These are phyloP conservation scores for Dactylis glomerata DNA, from an alignment of 176 grass and related monocot species.

Conservation along the genomic window DNA sequence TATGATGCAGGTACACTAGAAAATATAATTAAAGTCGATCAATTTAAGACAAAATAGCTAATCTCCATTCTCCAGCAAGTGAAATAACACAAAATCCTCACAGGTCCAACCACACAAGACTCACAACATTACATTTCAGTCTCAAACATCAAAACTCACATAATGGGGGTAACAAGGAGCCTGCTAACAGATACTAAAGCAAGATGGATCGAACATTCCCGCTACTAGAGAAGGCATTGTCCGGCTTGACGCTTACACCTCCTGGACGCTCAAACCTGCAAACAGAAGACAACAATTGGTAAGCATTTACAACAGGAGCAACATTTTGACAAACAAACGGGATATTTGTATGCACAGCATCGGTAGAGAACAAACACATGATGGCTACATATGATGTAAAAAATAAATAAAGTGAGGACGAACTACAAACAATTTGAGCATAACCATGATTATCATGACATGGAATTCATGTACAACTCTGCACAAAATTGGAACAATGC, in stretches of 20 bases:
- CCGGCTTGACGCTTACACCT: conserved; percentile 42
- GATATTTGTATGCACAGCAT: not conserved
- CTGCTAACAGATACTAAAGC: not conserved
- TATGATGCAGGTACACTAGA: not conserved
- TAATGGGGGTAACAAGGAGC: not conserved
- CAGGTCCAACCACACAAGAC: conserved; percentile 11
- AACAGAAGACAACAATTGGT: not conserved
- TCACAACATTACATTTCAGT: conserved; percentile 13
- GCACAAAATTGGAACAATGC: not conserved
- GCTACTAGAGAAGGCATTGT: not conserved
- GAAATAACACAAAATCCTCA: conserved; percentile 5
- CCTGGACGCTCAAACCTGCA: conserved; percentile 67
- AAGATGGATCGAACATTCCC: not conserved
- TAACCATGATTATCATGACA: not conserved
- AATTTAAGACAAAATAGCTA: not conserved
- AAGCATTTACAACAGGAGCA: not conserved
- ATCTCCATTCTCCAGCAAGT: not conserved
- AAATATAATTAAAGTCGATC: not conserved
- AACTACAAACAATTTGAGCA: not conserved
- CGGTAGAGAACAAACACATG: not conserved
- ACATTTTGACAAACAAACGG: not conserved
- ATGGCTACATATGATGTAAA: not conserved
- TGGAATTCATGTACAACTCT: not conserved
- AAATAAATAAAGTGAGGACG: not conserved
- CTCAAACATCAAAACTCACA: conserved; percentile 6